Evolutionary conservation across 306 rosid genomes (phyloP).

Genomic region (Prunus dulcis): DNA sequence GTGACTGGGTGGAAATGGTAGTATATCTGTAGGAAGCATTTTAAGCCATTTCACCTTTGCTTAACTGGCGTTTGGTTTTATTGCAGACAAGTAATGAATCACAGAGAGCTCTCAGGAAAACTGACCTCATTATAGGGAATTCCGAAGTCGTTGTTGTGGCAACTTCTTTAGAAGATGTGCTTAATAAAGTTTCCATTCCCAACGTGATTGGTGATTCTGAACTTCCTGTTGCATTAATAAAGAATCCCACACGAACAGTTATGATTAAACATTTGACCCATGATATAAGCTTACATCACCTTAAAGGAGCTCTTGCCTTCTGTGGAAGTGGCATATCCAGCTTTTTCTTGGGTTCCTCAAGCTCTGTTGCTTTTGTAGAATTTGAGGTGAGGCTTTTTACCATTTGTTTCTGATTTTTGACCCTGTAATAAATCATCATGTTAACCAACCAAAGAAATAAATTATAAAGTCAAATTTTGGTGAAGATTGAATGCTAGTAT

Average conservation of each 20-base stretch:
- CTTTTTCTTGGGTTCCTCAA: constrained; percentile 18
- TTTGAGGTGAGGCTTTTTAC: constrained; percentile 22
- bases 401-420: background rate
- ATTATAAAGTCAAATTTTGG: too few species aligned
- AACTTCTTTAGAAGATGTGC: background rate
- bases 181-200: constrained; percentile 7
- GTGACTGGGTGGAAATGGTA: background rate
- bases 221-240: constrained; percentile 11
- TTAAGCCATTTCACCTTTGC: background rate
- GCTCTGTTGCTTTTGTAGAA: constrained; percentile 26
- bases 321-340: constrained; percentile 21
- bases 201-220: constrained; percentile 23
- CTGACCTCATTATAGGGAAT: background rate
- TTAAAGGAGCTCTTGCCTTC: constrained; percentile 22
- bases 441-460: background rate
- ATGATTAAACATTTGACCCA: constrained; percentile 9
- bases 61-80: background rate
- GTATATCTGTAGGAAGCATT: background rate
- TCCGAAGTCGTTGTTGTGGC: background rate
- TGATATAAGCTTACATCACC: constrained; percentile 25
- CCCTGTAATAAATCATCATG: background rate
- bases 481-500: too few species aligned
- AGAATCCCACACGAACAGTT: constrained; percentile 23
- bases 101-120: constrained; percentile 16
- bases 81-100: constrained; percentile 17